Evolutionary conservation across 1,284 basidiomycete species (phyloP).

Genomic region (Mycena citricolor): DNA sequence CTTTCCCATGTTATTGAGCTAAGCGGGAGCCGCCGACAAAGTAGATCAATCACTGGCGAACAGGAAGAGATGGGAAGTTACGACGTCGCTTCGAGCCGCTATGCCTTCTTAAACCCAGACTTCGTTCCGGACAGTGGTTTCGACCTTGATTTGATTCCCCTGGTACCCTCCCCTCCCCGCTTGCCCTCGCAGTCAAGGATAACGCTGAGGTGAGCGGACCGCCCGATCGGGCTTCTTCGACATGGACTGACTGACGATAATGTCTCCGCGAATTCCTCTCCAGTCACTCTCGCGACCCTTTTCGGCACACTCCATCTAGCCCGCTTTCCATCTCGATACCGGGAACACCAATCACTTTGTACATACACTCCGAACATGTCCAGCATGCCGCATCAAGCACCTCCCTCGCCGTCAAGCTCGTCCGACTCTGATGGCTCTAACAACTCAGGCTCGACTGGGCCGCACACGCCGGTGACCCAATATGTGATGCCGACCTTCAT

Average conservation of each 20-base stretch:
- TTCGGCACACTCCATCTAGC: conserved; percentile 66
- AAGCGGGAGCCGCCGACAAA: too few species aligned
- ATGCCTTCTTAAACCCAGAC: too few species aligned
- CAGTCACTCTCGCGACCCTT: conserved; percentile 97
- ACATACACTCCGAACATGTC: too few species aligned
- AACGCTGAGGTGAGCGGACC: conserved; percentile 76
- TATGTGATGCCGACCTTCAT: conserved; percentile 26
- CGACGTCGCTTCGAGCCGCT: too few species aligned
- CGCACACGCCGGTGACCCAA: conserved; percentile 17
- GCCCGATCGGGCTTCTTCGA: conserved; percentile 3
- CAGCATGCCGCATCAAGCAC: too few species aligned
- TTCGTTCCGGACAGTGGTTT: too few species aligned
- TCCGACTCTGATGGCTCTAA: conserved; percentile 15
- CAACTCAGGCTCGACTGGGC: conserved; percentile 13
- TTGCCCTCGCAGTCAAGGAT: conserved; percentile 51
- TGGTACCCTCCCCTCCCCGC: conserved; percentile 11
- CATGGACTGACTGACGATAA: conserved; percentile 1
- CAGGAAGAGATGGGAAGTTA: too few species aligned
- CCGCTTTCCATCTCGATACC: conserved; percentile 31
- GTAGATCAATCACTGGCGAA: too few species aligned
- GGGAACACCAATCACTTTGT: conserved; percentile 16
- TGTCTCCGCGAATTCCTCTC: too few species aligned
- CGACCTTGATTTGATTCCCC: conserved; percentile 4
- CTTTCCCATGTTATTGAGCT: too few species aligned
- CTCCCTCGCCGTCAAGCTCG: conserved; percentile 9